Evolutionary conservation across 139 green algal genomes (phyloP).

Genomic region (Marvania coccoides): DNA sequence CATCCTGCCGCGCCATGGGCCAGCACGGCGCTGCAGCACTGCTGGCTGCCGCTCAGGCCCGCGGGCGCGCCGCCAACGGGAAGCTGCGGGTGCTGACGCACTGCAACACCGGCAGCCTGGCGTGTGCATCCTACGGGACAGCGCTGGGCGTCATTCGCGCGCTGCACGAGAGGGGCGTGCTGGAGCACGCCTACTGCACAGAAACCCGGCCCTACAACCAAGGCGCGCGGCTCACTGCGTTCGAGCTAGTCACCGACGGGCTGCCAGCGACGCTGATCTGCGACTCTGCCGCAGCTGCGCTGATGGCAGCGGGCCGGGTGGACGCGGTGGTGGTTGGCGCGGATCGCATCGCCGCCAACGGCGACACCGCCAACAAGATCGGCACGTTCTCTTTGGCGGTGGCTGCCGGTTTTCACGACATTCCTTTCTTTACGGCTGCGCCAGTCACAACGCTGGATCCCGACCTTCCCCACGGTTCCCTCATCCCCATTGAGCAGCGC

Average conservation of each 20-base stretch:
- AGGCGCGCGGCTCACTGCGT: conserved; percentile 88
- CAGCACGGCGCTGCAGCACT: conserved; percentile 64
- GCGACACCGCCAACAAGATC: conserved; percentile 93
- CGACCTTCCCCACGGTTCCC: conserved; percentile 40
- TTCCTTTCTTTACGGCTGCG: conserved; percentile 94
- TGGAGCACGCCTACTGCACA: conserved; percentile 79
- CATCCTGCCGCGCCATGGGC: conserved; percentile 78
- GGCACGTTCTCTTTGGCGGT: conserved; percentile 77
- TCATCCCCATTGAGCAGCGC: conserved; percentile 90
- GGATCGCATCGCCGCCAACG: conserved; percentile 83
- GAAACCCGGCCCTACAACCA: conserved; percentile 97
- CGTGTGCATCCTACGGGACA: conserved; percentile 84
- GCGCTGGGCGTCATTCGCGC: conserved; percentile 86
- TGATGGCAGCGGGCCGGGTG: conserved; percentile 52
- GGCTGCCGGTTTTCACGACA: conserved; percentile 46
- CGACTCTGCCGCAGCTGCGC: conserved; percentile 78
- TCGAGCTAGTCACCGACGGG: conserved; percentile 86
- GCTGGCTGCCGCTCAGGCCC: conserved; percentile 28
- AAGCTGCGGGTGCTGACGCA: conserved; percentile 83
- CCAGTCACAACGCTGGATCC: conserved; percentile 85
- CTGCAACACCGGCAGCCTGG: conserved; percentile 96
- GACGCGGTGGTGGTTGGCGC: conserved; percentile 89
- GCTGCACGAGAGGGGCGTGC: conserved; percentile 56
- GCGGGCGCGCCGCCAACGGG: neutral
- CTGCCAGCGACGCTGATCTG: conserved; percentile 85